Conservation (phyloP, 306 rosid genomes). For the Heteromeles arbutifolia region DNA sequence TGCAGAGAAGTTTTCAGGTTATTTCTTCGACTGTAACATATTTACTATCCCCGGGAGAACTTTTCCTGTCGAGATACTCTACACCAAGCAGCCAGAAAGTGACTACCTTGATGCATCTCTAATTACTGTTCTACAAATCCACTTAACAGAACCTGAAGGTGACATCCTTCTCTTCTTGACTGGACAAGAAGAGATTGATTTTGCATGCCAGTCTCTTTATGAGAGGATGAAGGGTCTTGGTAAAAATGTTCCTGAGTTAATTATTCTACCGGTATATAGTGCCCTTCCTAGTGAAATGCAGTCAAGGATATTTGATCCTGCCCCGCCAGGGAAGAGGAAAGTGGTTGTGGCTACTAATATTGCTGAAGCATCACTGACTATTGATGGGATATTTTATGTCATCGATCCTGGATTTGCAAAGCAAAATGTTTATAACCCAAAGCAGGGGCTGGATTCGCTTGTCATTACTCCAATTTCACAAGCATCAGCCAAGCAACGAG, state of each 20-base stretch:
- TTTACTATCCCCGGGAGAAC: not conserved
- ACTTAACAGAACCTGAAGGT: slow-evolving; percentile 2
- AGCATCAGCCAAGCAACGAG: not conserved
- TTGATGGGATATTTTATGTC: slow-evolving; percentile 1
- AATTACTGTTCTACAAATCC: not conserved
- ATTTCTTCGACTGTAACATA: not conserved
- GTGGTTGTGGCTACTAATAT: slow-evolving; percentile 1
- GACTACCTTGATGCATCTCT: not conserved
- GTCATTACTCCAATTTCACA: not conserved
- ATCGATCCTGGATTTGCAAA: not conserved
- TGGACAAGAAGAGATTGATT: not conserved
- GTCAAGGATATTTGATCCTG: not conserved
- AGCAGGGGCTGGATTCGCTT: not conserved
- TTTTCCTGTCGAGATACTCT: not conserved
- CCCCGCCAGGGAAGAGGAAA: not conserved
- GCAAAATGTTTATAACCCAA: slow-evolving; percentile 2
- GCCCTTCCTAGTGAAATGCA: not conserved
- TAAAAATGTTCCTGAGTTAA: slow-evolving; percentile 26
- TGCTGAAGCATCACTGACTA: not conserved
- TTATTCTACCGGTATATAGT: slow-evolving; percentile 43
- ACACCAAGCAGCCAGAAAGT: not conserved
- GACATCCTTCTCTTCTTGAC: not conserved
- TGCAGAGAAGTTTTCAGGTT: not conserved
- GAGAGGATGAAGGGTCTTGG: slow-evolving; percentile 1
- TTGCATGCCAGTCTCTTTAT: not conserved